Conservation (phyloP, 176 grass and related monocot genomes). For the Ensete ventricosum region DNA sequence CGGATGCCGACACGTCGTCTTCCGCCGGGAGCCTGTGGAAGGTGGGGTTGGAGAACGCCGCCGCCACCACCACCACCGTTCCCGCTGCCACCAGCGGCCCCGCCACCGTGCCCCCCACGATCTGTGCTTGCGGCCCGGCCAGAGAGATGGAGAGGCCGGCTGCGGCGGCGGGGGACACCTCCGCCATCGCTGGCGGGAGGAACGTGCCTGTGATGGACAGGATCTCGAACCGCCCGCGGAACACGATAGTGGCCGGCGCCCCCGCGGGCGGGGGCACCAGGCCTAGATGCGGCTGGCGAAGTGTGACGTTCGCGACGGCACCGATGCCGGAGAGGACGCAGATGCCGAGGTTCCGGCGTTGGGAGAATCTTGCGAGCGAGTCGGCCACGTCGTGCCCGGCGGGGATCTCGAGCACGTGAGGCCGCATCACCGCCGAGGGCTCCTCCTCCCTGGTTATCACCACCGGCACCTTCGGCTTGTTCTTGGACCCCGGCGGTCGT, state of each 20-base stretch:
- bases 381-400: slow-evolving; percentile 61
- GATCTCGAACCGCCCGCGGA: slow-evolving; percentile 82
- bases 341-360: slow-evolving; percentile 6
- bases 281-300: slow-evolving; percentile 8
- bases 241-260: slow-evolving; percentile 28
- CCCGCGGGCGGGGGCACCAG: neutral
- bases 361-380: slow-evolving; percentile 42
- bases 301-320: slow-evolving; percentile 5
- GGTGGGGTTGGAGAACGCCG: slow-evolving; percentile 78
- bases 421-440: slow-evolving; percentile 61
- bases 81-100: slow-evolving; percentile 66
- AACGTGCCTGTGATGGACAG: slow-evolving; percentile 82
- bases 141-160: slow-evolving; percentile 68
- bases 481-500: slow-evolving; percentile 81
- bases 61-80: slow-evolving; percentile 58
- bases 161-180: slow-evolving; percentile 34
- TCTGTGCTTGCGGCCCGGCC: slow-evolving; percentile 75
- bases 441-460: slow-evolving; percentile 80
- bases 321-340: slow-evolving; percentile 10
- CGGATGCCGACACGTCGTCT: slow-evolving; percentile 46
- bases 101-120: slow-evolving; percentile 60
- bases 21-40: slow-evolving; percentile 81
- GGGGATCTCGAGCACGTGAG: slow-evolving; percentile 90
- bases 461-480: slow-evolving; percentile 70
- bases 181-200: slow-evolving; percentile 49